These are phyloP conservation scores for Solanum habrochaites DNA, from an alignment of 257 asterid species.

Conservation along the genomic window DNA sequence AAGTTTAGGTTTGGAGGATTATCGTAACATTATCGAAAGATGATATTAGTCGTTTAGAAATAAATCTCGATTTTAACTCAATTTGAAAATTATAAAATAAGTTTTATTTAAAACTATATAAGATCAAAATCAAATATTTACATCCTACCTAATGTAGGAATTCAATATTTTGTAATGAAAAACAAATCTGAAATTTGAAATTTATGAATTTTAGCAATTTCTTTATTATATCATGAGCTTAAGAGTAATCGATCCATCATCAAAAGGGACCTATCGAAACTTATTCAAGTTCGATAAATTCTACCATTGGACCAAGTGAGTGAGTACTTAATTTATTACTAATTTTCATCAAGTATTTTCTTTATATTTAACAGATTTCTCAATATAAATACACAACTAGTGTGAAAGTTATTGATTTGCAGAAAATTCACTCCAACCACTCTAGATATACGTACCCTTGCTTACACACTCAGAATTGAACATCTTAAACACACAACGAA, in stretches of 20 bases:
- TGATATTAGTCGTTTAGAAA: neutral
- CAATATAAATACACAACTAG: neutral
- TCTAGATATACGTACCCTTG: neutral
- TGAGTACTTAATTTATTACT: neutral
- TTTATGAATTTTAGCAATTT: neutral
- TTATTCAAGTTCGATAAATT: neutral
- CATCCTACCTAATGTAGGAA: neutral
- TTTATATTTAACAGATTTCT: neutral
- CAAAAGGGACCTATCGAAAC: neutral
- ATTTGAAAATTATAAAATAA: neutral
- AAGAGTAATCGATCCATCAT: neutral
- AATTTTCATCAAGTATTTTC: neutral
- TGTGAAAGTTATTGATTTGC: fast-evolving
- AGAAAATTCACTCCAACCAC: fast-evolving
- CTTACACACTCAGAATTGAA: neutral
- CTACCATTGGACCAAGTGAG: neutral
- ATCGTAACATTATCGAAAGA: neutral
- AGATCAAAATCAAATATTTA: neutral
- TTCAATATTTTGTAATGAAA: neutral
- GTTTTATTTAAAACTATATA: neutral
- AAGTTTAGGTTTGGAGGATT: neutral
- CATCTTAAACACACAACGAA: neutral
- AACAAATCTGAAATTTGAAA: neutral
- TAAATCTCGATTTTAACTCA: neutral
- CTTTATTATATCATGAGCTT: neutral